These are phyloP conservation scores for Claviceps citrina DNA, from an alignment of 2,329 filamentous ascomycete genomes.

Conservation along the genomic window DNA sequence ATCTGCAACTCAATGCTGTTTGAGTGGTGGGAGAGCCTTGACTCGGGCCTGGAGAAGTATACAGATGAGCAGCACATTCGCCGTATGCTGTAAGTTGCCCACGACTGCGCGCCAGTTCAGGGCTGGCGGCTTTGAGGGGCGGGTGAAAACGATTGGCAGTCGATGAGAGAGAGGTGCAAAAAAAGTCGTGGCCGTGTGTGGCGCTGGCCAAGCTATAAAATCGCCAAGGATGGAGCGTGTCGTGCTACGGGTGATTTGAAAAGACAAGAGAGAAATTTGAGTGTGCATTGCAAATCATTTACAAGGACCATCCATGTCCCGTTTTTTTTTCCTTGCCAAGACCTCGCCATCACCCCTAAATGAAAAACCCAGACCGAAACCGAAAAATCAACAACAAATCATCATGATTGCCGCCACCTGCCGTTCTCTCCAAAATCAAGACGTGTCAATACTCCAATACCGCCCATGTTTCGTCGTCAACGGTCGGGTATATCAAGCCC, in stretches of 20 bases:
- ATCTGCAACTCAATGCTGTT: slow-evolving; percentile 97
- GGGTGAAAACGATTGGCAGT: background rate
- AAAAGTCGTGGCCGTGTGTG: too few relatives aligned
- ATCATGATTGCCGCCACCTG: background rate
- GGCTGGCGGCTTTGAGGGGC: background rate
- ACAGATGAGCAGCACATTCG: slow-evolving; percentile 74
- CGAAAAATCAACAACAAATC: background rate
- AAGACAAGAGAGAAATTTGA: too few relatives aligned
- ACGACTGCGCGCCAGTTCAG: background rate
- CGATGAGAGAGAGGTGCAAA: background rate
- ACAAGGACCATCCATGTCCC: background rate
- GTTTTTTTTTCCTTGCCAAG: background rate
- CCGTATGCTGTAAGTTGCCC: slow-evolving; percentile 44
- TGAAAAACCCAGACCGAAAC: background rate
- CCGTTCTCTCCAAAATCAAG: background rate
- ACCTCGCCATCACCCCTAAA: background rate
- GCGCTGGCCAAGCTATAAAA: background rate
- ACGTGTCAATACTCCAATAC: slow-evolving; percentile 43
- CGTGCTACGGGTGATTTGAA: background rate
- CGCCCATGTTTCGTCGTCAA: slow-evolving; percentile 87
- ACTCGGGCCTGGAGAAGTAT: slow-evolving; percentile 69
- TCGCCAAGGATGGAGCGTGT: background rate
- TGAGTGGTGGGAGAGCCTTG: slow-evolving; percentile 87
- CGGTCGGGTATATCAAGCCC: slow-evolving; percentile 74
- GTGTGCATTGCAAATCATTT: background rate